Base-by-base conservation (phyloP, 129 eudicot species). In the Lonicera japonica region DNA sequence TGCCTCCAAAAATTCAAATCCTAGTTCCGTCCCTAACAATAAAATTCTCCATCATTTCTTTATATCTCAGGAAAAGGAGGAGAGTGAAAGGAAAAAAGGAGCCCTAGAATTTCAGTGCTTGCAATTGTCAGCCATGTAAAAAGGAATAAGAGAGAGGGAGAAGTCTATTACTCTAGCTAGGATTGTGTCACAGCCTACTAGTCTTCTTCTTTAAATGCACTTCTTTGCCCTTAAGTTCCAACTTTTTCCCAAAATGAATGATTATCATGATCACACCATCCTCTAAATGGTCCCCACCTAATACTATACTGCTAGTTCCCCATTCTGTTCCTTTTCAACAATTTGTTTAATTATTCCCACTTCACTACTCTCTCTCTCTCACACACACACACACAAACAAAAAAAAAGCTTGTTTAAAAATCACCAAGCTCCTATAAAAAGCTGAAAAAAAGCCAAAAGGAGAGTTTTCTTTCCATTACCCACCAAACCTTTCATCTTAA, bases 211-310 rank as follows among this genome's bases (percentile, higher is more conserved):
- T 41, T 63, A 47, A 63, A 63, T 63, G 67, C 46, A 41, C 43
- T 46, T 63, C 67, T 63, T 63, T 46, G 47, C 67, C 67, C 67
- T 63, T 45, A 63, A 63, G 45, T 63, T n/a, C n/a, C n/a, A n/a
- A 63, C 67, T 63, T 63, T 63, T 51, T 24, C 67, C 25, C 45
- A 2, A 45, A 63, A 34, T 43, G 22, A 14, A 23, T 23, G 17
- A 46, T 48, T 5, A 68, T 52, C 41, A 20, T 54, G 56, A 16
- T 58, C 58, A 23, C 69, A 18, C 21, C 59, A 54, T 54, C 59
- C 24, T 54, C 46, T 12, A 5, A 40, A n/a, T 9, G 64, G 48
- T 17, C 64, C 64, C 47, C 15, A 1, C 24, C 16, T 10, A 1
- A 16, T 60, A 24, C 25, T 21, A 17, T 34, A 24, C 25, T 12